Percentiles rank a stretch among this genome's conserved stretches.
These are phyloP conservation scores for Petunia secreta DNA, from an alignment of 257 asterid species.

Conservation along the genomic window DNA sequence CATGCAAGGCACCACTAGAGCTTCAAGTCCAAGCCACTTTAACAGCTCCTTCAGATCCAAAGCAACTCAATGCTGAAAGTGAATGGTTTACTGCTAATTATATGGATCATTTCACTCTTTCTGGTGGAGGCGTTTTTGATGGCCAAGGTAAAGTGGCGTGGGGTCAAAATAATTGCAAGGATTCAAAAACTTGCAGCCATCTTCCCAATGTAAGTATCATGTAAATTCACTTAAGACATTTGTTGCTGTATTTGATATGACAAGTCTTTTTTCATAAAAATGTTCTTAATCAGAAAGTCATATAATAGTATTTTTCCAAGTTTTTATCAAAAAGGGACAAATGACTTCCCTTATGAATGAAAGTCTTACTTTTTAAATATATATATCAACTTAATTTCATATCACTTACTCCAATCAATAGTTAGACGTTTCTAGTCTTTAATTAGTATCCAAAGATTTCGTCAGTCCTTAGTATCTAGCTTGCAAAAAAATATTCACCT, in stretches of 20 bases:
- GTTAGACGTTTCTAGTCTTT: too few relatives aligned
- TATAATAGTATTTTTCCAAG: too few relatives aligned
- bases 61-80: slow-evolving; percentile 17
- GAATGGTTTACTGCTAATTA: slow-evolving; percentile 35
- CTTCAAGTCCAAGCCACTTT: slow-evolving; percentile 32
- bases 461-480: too few relatives aligned
- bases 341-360: too few relatives aligned
- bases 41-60: slow-evolving; percentile 36
- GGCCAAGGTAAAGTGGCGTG: slow-evolving; percentile 45
- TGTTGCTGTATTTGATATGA: neutral
- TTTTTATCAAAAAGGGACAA: too few relatives aligned
- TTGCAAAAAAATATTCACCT: too few relatives aligned
- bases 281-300: too few relatives aligned
- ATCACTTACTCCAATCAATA: too few relatives aligned
- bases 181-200: slow-evolving; percentile 28
- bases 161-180: slow-evolving; percentile 34
- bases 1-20: slow-evolving; percentile 39
- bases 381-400: too few relatives aligned
- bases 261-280: too few relatives aligned
- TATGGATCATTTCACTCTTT: slow-evolving; percentile 35
- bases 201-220: slow-evolving; percentile 35
- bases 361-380: too few relatives aligned
- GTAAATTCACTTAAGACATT: neutral
- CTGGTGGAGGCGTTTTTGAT: slow-evolving; percentile 40
- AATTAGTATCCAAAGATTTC: too few relatives aligned